Evolutionary conservation across 371 early-diverging fungal species (phyloP), one percentile per base, ranked within the genome.

Genomic region (Mucor plumbeus): DNA sequence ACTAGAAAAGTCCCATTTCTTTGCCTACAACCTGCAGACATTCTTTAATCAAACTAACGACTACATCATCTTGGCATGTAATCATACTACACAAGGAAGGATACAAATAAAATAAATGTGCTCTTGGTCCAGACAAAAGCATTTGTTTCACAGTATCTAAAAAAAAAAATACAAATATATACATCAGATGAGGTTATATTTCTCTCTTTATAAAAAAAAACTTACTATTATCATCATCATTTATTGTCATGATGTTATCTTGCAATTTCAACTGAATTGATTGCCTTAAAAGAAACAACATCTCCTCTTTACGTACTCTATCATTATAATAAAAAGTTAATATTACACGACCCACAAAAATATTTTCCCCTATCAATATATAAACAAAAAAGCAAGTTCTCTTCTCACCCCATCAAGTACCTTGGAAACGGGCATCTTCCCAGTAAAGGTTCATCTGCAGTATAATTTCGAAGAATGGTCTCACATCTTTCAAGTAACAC

Each of bases 401-500:
- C 48, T 48, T 48, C 78, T 81, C 75, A 83, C 77, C 74, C 77
- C 75, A 78, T 83, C 81, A 81, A 77, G 71, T 80, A 88, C 86
- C 90, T 86, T 65, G 96, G 93, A 76, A 95, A 83, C 7, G 95
- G 95, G 53, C 90, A 84, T 39, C 87, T 84, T 17, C 95, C 95
- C 55, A 91, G 78, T 38, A 91, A 71, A 33, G 88, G 88, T 65
- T 86, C 87, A 75, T 95, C 95, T n/a, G 81, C 82, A 26, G 84
- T 85, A 76, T 92, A 95, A 21, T 83, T 77, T 36, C 85, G 43
- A 19, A 97, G 70, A 9, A 94, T 86, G 0, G 79, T 80, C 36
- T 85, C 81, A 66, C 92, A 89, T 61, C 91, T 86, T 33, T 89
- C 85, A 57, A 95, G 76, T 64, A 97, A 75, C 17, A 91, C 79